Evolutionary conservation across 140 eudicot genomes (phyloP), one percentile per base, ranked within the genome.

Genomic region (Stevia rebaudiana): DNA sequence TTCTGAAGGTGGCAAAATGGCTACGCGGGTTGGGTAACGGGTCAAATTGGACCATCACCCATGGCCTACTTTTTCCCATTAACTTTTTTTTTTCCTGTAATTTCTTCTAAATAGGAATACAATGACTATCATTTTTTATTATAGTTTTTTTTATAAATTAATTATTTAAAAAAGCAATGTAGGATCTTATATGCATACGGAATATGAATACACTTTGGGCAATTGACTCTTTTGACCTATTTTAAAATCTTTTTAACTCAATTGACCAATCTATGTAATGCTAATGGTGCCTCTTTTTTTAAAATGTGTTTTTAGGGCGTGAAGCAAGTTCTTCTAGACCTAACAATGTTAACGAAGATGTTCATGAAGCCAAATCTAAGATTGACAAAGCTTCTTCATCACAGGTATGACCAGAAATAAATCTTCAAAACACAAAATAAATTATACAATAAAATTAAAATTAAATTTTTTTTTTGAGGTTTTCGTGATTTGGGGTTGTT

Each of bases 281-380:
- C 52, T 53, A 43, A 24, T 63, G 11, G 35, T 43, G 23, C 10
- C 17, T 65, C 33, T 46, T 54, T 23, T 65, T 44, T 31, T 19
- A 10, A 31, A 53, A 5, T 50, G 12, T 46, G 15, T 51, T 76
- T 73, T 70, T 51, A 84, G 95, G 94, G 62, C 79, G 61, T 68
- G 85, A 48, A 69, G 76, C 76, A 66, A 74, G 72, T 62, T 64
- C 68, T n/a, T 67, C 68, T 15, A 77, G 76, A 54, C 86, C 78
- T 11, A 69, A 61, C 48, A 65, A 73, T 67, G 78, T 62, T 36
- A 51, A 53, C 8, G 88, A 72, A 42, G 82, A 76, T 47, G 65
- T 48, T 61, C 81, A 74, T 73, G 95, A 68, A 62, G 65, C 72
- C 67, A 74, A 81, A 68, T 75, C 82, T 31, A 79, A 54, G 69